Evolutionary conservation across 345 rosid species (phyloP), one percentile per base, ranked within the genome.

Genomic region (Tarenaya hassleriana): DNA sequence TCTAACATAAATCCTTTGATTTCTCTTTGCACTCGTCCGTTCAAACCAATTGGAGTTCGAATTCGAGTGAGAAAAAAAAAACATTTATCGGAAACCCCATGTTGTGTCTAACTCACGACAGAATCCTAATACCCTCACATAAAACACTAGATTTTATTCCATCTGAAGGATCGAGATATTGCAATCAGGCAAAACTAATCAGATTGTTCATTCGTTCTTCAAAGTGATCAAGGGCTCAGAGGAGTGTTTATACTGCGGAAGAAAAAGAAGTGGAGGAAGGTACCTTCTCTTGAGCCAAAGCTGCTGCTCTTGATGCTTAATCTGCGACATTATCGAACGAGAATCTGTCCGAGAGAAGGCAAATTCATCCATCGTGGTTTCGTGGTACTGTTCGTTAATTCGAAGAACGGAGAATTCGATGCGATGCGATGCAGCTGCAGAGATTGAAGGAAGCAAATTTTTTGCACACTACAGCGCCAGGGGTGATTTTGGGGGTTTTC

Each of bases 211-310:
- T 5, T 20, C 16, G 15, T 12, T 20, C 33, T 19, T 15, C 9
- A 38, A 18, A 2, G 16, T 2, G 6, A 50, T 50, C 44, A 42
- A 12, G 11, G 4, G 4, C n/a, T n/a, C 7, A 6, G 9, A 42
- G 32, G 14, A 21, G 35, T 40, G n/a, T n/a, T n/a, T n/a, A 40
- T 1, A 42, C n/a, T 2, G n/a, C 16, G 7, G 11, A 6, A 20
- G 19, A 34, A 11, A 48, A 33, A 24, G 11, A 17, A 31, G n/a
- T n/a, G n/a, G n/a, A 46, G 17, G 47, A 37, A 52, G 32, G 24
- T 35, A 83, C 94, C 96, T 81, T 62, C 88, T 52, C 66, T 80
- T 82, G 73, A 72, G 78, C 11, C 50, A 63, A 37, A 84, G 71
- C 33, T 42, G 73, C 65, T 75, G 47, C 46, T 82, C 82, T 29